phyloP scores from a whole-genome alignment of 2,329 filamentous ascomycete species.

The Cladosporium sp. region DNA sequence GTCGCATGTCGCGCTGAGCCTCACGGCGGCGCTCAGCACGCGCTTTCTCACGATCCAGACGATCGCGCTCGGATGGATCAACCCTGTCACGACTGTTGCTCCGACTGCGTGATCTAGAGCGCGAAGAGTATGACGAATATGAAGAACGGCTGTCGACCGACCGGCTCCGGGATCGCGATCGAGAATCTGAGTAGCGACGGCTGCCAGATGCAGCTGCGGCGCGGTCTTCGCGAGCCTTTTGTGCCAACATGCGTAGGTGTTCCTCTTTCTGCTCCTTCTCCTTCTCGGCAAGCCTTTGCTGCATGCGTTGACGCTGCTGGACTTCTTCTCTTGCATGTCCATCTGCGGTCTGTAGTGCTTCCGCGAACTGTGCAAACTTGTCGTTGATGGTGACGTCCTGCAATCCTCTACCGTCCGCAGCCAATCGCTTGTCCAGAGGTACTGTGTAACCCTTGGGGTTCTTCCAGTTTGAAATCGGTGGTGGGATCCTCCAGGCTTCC shows the following conservation, averaged over 20 bases:
- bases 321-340: slow-evolving; percentile 94
- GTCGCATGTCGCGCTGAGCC: slow-evolving; percentile 82
- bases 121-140: slow-evolving; percentile 39
- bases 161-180: slow-evolving; percentile 27
- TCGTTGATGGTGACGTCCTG: slow-evolving; percentile 97
- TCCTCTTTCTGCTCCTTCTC: slow-evolving; percentile 95
- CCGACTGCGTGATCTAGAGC: slow-evolving; percentile 19
- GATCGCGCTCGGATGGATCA: slow-evolving; percentile 51
- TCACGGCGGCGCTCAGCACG: slow-evolving; percentile 75
- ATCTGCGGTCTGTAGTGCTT: slow-evolving; percentile 91
- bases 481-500: slow-evolving; percentile 89
- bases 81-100: slow-evolving; percentile 41
- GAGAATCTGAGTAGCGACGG: slow-evolving; percentile 33
- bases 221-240: slow-evolving; percentile 80
- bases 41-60: slow-evolving; percentile 68
- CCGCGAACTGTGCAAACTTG: slow-evolving; percentile 94
- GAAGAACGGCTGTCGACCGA: slow-evolving; percentile 29
- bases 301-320: slow-evolving; percentile 86
- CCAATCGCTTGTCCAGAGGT: slow-evolving; percentile 88
- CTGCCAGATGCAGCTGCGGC: slow-evolving; percentile 42
- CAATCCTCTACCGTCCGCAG: slow-evolving; percentile 84
- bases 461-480: slow-evolving; percentile 97
- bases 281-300: slow-evolving; percentile 92
- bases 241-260: slow-evolving; percentile 77
- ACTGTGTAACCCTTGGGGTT: slow-evolving; percentile 98